Conservation (phyloP, 1,284 basidiomycete species). For the Agaricales sp. region DNA sequence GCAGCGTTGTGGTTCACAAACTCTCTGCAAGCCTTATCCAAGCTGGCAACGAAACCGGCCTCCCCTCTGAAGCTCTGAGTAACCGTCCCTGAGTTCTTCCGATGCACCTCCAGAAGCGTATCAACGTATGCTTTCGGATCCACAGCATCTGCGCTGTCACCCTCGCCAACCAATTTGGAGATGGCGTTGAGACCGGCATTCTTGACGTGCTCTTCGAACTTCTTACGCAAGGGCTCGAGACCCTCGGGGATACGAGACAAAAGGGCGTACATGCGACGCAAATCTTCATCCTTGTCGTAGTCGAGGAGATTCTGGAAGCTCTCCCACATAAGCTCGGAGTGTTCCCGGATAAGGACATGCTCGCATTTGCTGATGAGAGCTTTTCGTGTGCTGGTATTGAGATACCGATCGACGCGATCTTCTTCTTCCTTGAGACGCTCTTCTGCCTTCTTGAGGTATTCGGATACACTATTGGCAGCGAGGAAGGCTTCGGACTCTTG, state of each 20-base stretch:
- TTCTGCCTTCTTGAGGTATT: slow-evolving; percentile 97
- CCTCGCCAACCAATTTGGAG: slow-evolving; percentile 70
- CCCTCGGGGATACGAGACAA: slow-evolving; percentile 86
- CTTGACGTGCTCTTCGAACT: slow-evolving; percentile 95
- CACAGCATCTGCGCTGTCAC: slow-evolving; percentile 51
- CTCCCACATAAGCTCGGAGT: slow-evolving; percentile 85
- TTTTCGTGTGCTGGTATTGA: slow-evolving; percentile 84
- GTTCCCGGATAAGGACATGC: slow-evolving; percentile 84
- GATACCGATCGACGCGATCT: slow-evolving; percentile 89
- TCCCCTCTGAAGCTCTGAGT: slow-evolving; percentile 88
- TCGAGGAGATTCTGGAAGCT: slow-evolving; percentile 92
- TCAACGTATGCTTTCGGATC: slow-evolving; percentile 94
- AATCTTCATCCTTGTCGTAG: slow-evolving; percentile 88
- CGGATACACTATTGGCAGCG: slow-evolving; percentile 83
- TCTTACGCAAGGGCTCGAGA: slow-evolving; percentile 84
- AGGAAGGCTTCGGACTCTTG: slow-evolving; percentile 89
- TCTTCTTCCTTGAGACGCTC: slow-evolving; percentile 90
- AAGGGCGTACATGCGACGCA: slow-evolving; percentile 92
- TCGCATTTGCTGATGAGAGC: slow-evolving; percentile 88
- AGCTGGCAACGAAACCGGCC: slow-evolving; percentile 88
- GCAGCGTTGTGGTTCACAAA: slow-evolving; percentile 95
- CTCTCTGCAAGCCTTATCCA: slow-evolving; percentile 95
- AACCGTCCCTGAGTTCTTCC: slow-evolving; percentile 89
- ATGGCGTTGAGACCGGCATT: slow-evolving; percentile 79
- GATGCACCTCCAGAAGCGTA: slow-evolving; percentile 84